Conservation (phyloP, 2,329 filamentous ascomycete species). For the Colletotrichum sansevieriae region DNA sequence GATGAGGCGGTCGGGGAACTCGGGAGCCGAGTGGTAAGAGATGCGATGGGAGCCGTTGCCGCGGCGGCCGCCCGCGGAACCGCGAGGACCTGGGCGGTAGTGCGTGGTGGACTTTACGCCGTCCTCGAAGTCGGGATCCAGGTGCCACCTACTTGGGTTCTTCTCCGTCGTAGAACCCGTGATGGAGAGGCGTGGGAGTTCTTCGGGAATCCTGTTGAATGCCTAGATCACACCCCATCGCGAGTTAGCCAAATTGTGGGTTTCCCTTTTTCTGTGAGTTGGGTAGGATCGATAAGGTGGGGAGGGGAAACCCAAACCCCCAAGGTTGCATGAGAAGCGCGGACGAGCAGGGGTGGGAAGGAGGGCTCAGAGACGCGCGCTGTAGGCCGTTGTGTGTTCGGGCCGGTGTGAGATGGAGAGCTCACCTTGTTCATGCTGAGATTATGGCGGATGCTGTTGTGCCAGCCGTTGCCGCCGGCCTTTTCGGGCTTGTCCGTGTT, state of each 20-base stretch:
- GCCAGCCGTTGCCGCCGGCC: slow-evolving; percentile 80
- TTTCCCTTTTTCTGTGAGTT: background rate
- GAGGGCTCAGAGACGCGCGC: background rate
- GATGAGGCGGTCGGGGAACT: slow-evolving; percentile 46
- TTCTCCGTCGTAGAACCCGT: slow-evolving; percentile 47
- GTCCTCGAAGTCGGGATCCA: slow-evolving; percentile 76
- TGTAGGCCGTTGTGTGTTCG: background rate
- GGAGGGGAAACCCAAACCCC: no score
- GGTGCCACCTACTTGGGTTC: slow-evolving; percentile 81
- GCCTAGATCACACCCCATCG: slow-evolving; percentile 47
- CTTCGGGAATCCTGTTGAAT: slow-evolving; percentile 57
- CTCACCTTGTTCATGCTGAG: slow-evolving; percentile 93
- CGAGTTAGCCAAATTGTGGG: background rate
- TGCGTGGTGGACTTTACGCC: slow-evolving; percentile 90
- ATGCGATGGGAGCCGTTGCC: slow-evolving; percentile 24
- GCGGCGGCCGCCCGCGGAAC: slow-evolving; percentile 27
- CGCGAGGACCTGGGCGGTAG: slow-evolving; percentile 56
- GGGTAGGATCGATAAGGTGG: slow-evolving; percentile 20
- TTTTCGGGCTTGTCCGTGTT: slow-evolving; percentile 80
- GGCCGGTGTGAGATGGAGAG: slow-evolving; percentile 13
- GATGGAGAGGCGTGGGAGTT: slow-evolving; percentile 55
- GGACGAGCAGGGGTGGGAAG: background rate
- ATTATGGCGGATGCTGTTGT: slow-evolving; percentile 96
- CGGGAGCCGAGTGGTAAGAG: slow-evolving; percentile 41
- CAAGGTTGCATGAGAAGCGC: slow-evolving; percentile 7